These are phyloP conservation scores for Lenwebbia sp. DNA, from an alignment of 345 rosid species.

Conservation along the genomic window DNA sequence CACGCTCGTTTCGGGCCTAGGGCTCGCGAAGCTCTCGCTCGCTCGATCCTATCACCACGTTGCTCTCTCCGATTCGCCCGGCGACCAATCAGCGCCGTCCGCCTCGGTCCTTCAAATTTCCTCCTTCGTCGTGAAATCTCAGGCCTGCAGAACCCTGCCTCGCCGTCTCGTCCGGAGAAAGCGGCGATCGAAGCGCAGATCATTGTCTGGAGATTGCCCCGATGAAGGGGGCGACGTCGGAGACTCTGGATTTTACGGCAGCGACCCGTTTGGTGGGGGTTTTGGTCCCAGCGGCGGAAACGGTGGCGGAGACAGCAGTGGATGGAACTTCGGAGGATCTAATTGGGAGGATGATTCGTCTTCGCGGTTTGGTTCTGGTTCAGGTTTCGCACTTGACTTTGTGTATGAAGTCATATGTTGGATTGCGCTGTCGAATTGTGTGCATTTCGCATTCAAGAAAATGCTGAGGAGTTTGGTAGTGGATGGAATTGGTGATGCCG, in stretches of 20 bases:
- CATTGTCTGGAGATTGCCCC: slow-evolving; percentile 3
- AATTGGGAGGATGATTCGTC: slow-evolving; percentile 57
- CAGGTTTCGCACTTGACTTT: slow-evolving; percentile 43
- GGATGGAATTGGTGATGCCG: slow-evolving; percentile 16
- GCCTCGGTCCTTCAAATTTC: background rate
- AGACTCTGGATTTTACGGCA: slow-evolving; percentile 5
- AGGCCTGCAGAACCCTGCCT: slow-evolving; percentile 22
- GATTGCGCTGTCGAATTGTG: slow-evolving; percentile 83
- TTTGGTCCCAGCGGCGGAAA: slow-evolving; percentile 34
- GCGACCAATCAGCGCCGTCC: background rate
- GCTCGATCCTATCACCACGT: slow-evolving; percentile 12
- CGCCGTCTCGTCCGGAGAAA: slow-evolving; percentile 40
- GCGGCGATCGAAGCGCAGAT: slow-evolving; percentile 47
- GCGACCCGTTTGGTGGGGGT: slow-evolving; percentile 33
- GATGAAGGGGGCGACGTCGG: slow-evolving; percentile 5
- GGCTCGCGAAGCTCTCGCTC: slow-evolving; percentile 31
- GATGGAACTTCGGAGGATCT: slow-evolving; percentile 55
- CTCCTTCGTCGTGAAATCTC: slow-evolving; percentile 31
- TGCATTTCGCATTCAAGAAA: slow-evolving; percentile 82
- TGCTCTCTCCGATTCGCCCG: slow-evolving; percentile 1
- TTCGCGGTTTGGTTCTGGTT: slow-evolving; percentile 35
- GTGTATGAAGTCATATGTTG: slow-evolving; percentile 90
- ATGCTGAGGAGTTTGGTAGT: slow-evolving; percentile 35
- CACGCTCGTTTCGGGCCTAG: slow-evolving; percentile 25
- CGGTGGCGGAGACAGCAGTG: slow-evolving; percentile 35